Percentiles rank a stretch among this genome's conserved stretches.
phyloP scores from a whole-genome alignment of 1,284 basidiomycete species.

The Anthracocystis panici-leucophaei region DNA sequence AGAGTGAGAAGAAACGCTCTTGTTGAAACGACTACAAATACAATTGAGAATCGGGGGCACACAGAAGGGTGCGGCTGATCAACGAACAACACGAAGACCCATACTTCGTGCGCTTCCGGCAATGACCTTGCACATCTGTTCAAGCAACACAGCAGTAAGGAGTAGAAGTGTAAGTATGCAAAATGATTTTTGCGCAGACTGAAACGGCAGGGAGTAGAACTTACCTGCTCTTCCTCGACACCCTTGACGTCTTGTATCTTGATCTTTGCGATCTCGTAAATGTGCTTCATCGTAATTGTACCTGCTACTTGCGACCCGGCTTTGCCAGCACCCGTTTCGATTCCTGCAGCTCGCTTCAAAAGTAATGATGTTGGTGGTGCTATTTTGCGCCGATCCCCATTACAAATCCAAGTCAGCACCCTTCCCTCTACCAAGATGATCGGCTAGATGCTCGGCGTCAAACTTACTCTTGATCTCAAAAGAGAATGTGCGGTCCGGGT shows the following conservation, averaged over 20 bases:
- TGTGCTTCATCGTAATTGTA: slow-evolving; percentile 92
- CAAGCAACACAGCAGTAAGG: too few relatives aligned
- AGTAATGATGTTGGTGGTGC: slow-evolving; percentile 90
- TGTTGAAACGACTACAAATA: slow-evolving; percentile 27
- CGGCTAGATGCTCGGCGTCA: not conserved
- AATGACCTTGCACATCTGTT: slow-evolving; percentile 61
- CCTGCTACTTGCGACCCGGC: slow-evolving; percentile 81
- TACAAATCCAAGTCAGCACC: not conserved
- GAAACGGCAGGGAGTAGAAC: not conserved
- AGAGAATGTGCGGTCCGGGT: slow-evolving; percentile 93
- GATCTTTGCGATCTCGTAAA: slow-evolving; percentile 99
- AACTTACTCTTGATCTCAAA: slow-evolving; percentile 73
- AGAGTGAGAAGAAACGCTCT: not conserved
- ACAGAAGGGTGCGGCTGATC: not conserved
- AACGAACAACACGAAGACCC: slow-evolving; percentile 58
- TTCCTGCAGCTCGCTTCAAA: slow-evolving; percentile 88
- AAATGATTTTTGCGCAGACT: not conserved
- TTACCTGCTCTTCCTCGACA: slow-evolving; percentile 62
- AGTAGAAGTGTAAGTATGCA: not conserved
- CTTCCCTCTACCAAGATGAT: not conserved
- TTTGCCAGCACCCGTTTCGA: slow-evolving; percentile 80
- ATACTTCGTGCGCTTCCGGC: slow-evolving; percentile 58
- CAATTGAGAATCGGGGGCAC: slow-evolving; percentile 5
- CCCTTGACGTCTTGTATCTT: slow-evolving; percentile 80
- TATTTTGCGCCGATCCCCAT: slow-evolving; percentile 20